phyloP scores from a whole-genome alignment of 148 eudicot genomes.

The Vaccinium darrowii region DNA sequence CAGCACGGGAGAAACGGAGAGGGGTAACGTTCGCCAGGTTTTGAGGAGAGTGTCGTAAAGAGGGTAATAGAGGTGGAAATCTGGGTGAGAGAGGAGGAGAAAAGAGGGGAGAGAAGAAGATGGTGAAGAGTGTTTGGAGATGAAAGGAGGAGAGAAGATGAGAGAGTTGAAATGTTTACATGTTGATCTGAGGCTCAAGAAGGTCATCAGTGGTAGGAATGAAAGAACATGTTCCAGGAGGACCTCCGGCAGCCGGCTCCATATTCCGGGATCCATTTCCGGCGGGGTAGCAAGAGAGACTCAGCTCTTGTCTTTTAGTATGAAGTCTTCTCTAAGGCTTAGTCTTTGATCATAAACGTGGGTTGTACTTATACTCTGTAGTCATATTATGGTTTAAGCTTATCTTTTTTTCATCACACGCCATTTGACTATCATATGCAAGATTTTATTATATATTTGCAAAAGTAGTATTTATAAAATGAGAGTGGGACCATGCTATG shows the following conservation, averaged over 20 bases:
- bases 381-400: neutral
- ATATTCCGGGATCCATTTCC: constrained; percentile 57
- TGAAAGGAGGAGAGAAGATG: constrained; percentile 45
- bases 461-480: neutral
- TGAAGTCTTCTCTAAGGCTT: neutral
- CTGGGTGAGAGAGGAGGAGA: constrained; percentile 64
- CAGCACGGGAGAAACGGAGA: constrained; percentile 21
- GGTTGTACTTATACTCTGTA: neutral
- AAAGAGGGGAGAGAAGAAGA: constrained; percentile 42
- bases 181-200: constrained; percentile 53
- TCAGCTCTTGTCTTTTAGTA: neutral
- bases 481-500: neutral
- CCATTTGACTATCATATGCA: neutral
- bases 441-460: neutral
- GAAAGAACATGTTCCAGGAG: constrained; percentile 57
- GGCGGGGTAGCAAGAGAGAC: constrained; percentile 17
- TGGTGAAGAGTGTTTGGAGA: constrained; percentile 35
- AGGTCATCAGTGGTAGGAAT: constrained; percentile 50
- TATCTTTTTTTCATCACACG: neutral
- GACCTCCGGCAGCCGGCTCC: constrained; percentile 59
- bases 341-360: neutral
- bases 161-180: constrained; percentile 61
- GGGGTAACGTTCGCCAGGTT: constrained; percentile 45
- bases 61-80: constrained; percentile 33
- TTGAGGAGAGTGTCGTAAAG: constrained; percentile 41